Conservation (phyloP, 2,329 filamentous ascomycete species). For the Rhynchosporium secalis region DNA sequence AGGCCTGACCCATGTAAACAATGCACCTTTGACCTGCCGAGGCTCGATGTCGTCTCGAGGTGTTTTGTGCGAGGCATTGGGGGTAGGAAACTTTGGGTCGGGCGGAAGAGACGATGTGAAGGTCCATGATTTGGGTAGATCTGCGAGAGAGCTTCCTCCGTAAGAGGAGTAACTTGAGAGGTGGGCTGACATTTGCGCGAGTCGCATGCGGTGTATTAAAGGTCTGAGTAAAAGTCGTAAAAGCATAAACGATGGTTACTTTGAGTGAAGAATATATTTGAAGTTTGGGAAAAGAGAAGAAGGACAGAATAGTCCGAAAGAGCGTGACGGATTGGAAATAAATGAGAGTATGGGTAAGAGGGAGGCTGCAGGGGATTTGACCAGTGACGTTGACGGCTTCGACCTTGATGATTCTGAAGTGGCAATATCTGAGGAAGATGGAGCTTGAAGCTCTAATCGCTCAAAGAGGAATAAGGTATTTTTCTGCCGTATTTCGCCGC, state of each 20-base stretch:
- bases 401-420: constrained; percentile 17
- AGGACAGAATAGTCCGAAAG: background rate
- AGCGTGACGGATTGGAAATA: constrained; percentile 18
- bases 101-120: constrained; percentile 69
- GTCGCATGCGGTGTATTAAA: constrained; percentile 40
- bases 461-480: background rate
- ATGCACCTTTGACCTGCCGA: constrained; percentile 77
- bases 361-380: constrained; percentile 5
- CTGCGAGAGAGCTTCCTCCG: constrained; percentile 44
- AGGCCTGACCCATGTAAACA: constrained; percentile 90
- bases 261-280: too few relatives aligned
- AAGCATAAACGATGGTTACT: constrained; percentile 33
- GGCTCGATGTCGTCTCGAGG: constrained; percentile 76
- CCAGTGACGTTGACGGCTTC: constrained; percentile 21
- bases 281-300: constrained; percentile 1
- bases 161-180: constrained; percentile 37
- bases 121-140: constrained; percentile 64
- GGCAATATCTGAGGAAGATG: constrained; percentile 13
- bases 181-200: constrained; percentile 49
- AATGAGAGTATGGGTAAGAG: background rate
- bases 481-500: constrained; percentile 13
- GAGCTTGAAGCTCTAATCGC: background rate
- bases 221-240: constrained; percentile 32
- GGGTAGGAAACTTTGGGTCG: constrained; percentile 77
- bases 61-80: constrained; percentile 76